Percentiles rank a stretch among this genome's conserved stretches.
Conservation (phyloP, 1,284 basidiomycete species). For the Moesziomyces aphidis region DNA sequence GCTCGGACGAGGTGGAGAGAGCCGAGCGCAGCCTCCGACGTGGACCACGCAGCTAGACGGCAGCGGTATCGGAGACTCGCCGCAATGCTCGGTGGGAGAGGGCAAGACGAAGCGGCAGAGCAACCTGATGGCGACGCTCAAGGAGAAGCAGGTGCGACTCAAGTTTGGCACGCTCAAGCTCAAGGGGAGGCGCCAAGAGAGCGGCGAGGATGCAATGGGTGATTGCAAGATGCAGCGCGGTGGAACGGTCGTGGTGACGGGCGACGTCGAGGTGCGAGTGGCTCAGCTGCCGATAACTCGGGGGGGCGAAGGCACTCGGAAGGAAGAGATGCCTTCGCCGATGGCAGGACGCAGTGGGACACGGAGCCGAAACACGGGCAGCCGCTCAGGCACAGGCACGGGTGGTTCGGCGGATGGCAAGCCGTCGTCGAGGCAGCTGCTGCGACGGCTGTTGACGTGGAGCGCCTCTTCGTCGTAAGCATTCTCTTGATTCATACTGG, state of each 20-base stretch:
- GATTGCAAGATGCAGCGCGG: not conserved
- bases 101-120: constrained; percentile 1
- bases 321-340: not conserved
- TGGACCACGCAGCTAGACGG: not conserved
- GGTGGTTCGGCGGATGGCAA: constrained; percentile 2
- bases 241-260: not conserved
- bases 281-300: not conserved
- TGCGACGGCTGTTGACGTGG: constrained; percentile 38
- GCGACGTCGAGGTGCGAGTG: not conserved
- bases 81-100: constrained; percentile 3
- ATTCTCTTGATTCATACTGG: not conserved
- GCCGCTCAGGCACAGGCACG: constrained; percentile 5
- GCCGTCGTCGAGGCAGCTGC: constrained; percentile 26
- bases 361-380: constrained; percentile 10
- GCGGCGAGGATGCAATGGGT: not conserved
- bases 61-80: constrained; percentile 22
- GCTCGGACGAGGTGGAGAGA: not conserved
- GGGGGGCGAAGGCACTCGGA: not conserved
- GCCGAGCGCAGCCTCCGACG: constrained; percentile 2
- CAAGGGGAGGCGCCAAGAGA: constrained; percentile 20
- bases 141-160: constrained; percentile 37
- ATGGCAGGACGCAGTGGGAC: not conserved
- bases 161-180: constrained; percentile 30
- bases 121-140: constrained; percentile 42
- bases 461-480: constrained; percentile 13